phyloP scores from a whole-genome alignment of 1,284 basidiomycete genomes.

The Trichosporon sp. region DNA sequence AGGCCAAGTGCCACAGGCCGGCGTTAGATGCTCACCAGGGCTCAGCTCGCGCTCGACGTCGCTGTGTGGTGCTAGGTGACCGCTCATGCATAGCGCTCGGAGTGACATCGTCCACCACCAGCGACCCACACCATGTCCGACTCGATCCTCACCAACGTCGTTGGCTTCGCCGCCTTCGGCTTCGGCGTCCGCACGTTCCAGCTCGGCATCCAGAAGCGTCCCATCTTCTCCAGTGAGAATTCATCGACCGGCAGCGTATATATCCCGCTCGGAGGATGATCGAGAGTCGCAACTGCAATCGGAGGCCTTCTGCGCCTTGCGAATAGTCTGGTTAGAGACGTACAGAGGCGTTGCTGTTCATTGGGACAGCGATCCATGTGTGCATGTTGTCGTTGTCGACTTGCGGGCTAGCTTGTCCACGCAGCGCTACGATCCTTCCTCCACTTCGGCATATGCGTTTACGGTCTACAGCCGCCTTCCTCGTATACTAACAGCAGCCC shows the following conservation, averaged over 20 bases:
- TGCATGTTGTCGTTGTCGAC: background rate
- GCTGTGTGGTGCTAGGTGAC: background rate
- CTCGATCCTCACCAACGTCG: constrained; percentile 59
- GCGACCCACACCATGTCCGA: constrained; percentile 53
- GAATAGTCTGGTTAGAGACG: background rate
- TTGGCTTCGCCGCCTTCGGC: constrained; percentile 73
- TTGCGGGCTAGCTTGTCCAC: too few species aligned
- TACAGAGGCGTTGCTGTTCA: background rate
- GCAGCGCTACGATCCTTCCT: background rate
- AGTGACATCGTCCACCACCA: constrained; percentile 1
- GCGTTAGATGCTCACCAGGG: background rate
- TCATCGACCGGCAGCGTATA: background rate
- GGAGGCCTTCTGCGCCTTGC: background rate
- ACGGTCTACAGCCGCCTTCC: too few species aligned
- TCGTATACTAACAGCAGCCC: constrained; percentile 24
- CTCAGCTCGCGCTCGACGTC: background rate
- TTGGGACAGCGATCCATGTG: background rate
- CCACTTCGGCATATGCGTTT: background rate
- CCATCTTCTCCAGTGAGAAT: constrained; percentile 41
- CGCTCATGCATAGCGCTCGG: background rate
- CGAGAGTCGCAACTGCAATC: background rate
- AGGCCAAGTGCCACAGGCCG: background rate
- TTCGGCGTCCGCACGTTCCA: constrained; percentile 71
- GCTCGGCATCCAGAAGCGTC: constrained; percentile 62
- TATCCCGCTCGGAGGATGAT: background rate